These are phyloP conservation scores for Trichoderma pleuroti DNA, from an alignment of 2,329 filamentous ascomycete genomes.

Conservation along the genomic window DNA sequence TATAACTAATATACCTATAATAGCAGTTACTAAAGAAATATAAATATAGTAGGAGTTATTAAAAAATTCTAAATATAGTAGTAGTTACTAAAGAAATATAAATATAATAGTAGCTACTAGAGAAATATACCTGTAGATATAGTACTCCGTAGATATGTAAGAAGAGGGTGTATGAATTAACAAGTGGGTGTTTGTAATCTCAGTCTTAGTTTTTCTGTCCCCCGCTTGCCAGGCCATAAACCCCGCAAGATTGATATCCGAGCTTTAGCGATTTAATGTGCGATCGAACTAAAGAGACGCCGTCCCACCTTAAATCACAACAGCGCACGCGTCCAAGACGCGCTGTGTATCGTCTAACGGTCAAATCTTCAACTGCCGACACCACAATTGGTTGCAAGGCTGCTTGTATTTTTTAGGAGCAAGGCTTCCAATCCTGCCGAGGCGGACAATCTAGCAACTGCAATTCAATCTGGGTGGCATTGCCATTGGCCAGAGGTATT, in stretches of 20 bases:
- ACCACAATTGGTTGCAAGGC: background rate
- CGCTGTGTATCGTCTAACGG: constrained; percentile 4
- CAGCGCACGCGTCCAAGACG: constrained; percentile 8
- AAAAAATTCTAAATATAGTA: no score
- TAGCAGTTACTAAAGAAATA: no score
- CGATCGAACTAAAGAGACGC: background rate
- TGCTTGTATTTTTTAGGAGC: background rate
- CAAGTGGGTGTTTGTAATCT: no score
- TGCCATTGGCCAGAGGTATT: background rate
- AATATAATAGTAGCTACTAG: no score
- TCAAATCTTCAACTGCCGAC: background rate
- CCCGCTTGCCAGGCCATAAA: background rate
- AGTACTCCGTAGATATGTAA: no score
- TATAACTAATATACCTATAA: no score
- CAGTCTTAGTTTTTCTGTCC: no score
- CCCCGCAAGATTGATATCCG: constrained; percentile 8
- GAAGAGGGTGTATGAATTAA: no score
- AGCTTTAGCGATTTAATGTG: constrained; percentile 7
- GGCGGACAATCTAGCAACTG: background rate
- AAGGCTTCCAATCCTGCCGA: background rate
- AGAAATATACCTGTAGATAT: no score
- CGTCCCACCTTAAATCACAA: background rate
- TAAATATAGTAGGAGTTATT: no score
- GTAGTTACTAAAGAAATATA: no score
- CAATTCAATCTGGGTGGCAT: background rate